phyloP scores from a whole-genome alignment of 768 basidiomycete species.

The Phylloporus arenicola region DNA sequence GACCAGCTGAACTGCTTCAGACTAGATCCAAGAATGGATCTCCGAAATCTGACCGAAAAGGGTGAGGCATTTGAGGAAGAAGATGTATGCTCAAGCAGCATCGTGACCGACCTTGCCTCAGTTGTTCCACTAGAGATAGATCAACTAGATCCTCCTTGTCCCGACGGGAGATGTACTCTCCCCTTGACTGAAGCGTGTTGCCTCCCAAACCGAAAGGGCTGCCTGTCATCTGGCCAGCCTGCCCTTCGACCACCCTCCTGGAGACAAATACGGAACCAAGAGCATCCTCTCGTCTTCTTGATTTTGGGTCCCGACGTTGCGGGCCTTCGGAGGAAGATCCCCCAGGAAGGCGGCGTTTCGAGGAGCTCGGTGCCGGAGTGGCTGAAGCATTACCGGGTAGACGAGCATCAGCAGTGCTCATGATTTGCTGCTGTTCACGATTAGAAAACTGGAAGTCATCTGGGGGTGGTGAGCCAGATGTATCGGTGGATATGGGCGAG shows the following conservation, averaged over 20 bases:
- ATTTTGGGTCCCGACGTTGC: slow-evolving; percentile 46
- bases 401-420: slow-evolving; percentile 18
- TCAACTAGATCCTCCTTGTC: slow-evolving; percentile 57
- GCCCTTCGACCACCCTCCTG: slow-evolving; percentile 23
- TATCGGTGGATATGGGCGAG: slow-evolving; percentile 33
- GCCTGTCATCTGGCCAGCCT: slow-evolving; percentile 10
- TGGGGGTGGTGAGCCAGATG: slow-evolving; percentile 35
- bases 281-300: slow-evolving; percentile 44
- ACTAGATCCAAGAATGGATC: slow-evolving; percentile 46
- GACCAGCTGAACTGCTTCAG: slow-evolving; percentile 25
- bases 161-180: slow-evolving; percentile 39
- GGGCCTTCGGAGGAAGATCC: slow-evolving; percentile 40
- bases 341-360: slow-evolving; percentile 49
- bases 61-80: background rate
- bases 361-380: slow-evolving; percentile 26
- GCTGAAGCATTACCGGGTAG: slow-evolving; percentile 14
- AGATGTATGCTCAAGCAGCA: background rate
- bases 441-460: slow-evolving; percentile 29
- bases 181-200: slow-evolving; percentile 24
- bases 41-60: slow-evolving; percentile 40
- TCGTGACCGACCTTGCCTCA: slow-evolving; percentile 45
- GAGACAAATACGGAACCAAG: slow-evolving; percentile 18
- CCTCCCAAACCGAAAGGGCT: slow-evolving; percentile 10
- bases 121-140: slow-evolving; percentile 41
- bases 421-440: slow-evolving; percentile 28